These are phyloP conservation scores for Crithidia fasciculata DNA, from an alignment of 208 protist genomes.

Conservation along the genomic window DNA sequence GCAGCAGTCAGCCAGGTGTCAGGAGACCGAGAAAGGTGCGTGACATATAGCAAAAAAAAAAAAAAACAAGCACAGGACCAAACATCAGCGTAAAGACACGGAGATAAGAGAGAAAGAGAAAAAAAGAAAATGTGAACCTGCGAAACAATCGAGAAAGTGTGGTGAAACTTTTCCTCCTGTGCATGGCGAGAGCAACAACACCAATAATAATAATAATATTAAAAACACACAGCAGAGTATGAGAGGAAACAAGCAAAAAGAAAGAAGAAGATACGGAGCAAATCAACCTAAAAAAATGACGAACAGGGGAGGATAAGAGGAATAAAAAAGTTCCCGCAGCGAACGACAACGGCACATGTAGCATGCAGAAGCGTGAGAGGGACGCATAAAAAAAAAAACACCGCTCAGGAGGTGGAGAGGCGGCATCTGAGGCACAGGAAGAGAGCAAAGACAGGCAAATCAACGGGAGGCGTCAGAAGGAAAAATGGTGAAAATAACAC, in stretches of 20 bases:
- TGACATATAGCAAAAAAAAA: background rate
- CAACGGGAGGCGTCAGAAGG: background rate
- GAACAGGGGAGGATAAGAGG: too few species aligned
- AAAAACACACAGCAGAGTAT: background rate
- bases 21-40: too few species aligned
- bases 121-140: background rate
- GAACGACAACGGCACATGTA: too few species aligned
- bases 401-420: too few species aligned
- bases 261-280: background rate
- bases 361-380: too few species aligned
- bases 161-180: too few species aligned
- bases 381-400: too few species aligned
- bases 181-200: background rate
- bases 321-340: too few species aligned
- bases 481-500: constrained; percentile 6
- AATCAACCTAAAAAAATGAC: too few species aligned
- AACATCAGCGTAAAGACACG: background rate
- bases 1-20: too few species aligned
- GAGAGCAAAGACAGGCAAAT: background rate
- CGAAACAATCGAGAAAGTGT: too few species aligned
- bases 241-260: constrained; percentile 14
- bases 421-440: background rate
- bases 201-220: constrained; percentile 3
- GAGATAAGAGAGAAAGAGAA: constrained; percentile 15
- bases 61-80: background rate